These are phyloP conservation scores for Juncus inflexus DNA, from an alignment of 176 grass and related monocot genomes.

Conservation along the genomic window DNA sequence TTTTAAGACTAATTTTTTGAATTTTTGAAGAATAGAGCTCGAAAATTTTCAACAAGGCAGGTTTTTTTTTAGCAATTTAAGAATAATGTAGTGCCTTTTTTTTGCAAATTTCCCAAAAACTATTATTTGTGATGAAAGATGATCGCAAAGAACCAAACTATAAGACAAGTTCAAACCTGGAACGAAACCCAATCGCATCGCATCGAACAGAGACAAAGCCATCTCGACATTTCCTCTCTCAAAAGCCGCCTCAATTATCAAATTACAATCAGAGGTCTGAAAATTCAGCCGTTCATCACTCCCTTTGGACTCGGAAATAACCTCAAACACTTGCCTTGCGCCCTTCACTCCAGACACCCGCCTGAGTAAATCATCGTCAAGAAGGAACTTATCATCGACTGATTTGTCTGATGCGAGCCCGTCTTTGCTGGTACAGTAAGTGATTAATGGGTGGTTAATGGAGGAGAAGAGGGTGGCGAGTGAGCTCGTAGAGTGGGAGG, in stretches of 20 bases:
- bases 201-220: constrained; percentile 61
- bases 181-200: constrained; percentile 48
- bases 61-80: no score
- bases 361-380: constrained; percentile 44
- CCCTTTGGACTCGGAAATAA: constrained; percentile 36
- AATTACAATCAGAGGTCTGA: constrained; percentile 45
- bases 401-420: constrained; percentile 26
- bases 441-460: constrained; percentile 20
- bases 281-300: constrained; percentile 18
- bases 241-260: constrained; percentile 48
- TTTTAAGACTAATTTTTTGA: no score
- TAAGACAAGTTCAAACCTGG: constrained; percentile 27
- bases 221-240: constrained; percentile 57
- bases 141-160: not conserved
- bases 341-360: constrained; percentile 36
- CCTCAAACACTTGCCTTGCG: constrained; percentile 45
- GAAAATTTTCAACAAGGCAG: no score
- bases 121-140: constrained; percentile 3
- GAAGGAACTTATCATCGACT: not conserved
- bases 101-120: not conserved
- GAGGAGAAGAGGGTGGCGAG: constrained; percentile 7
- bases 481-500: constrained; percentile 11
- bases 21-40: no score
- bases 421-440: constrained; percentile 32
- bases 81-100: no score